Percentiles rank a stretch among this genome's conserved stretches.
Evolutionary conservation across 257 asterid species (phyloP).

Genomic region (Petunia axillaris): DNA sequence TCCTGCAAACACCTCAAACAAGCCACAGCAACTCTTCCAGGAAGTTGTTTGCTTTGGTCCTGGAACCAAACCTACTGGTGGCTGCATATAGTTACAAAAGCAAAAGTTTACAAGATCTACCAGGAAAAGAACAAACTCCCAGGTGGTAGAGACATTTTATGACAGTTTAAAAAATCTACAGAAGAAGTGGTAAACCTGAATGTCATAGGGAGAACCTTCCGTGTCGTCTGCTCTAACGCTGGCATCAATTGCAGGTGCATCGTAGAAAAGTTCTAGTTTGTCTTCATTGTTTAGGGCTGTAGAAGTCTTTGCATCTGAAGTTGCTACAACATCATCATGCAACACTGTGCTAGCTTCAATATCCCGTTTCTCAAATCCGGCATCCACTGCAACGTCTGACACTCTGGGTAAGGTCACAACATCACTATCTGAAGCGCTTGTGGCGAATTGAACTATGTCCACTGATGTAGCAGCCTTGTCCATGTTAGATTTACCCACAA

Average conservation of each 20-base stretch:
- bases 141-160: background rate
- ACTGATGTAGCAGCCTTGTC: background rate
- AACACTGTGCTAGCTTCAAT: slow-evolving; percentile 26
- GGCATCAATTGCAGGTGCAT: slow-evolving; percentile 35
- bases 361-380: slow-evolving; percentile 26
- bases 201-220: slow-evolving; percentile 29
- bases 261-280: slow-evolving; percentile 28
- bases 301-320: slow-evolving; percentile 32
- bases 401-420: slow-evolving; percentile 22
- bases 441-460: background rate
- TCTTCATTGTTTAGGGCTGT: slow-evolving; percentile 36
- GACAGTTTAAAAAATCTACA: background rate
- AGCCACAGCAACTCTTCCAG: slow-evolving; percentile 80
- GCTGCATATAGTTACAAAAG: slow-evolving; percentile 37
- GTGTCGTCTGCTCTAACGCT: slow-evolving; percentile 27
- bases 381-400: slow-evolving; percentile 28
- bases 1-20: slow-evolving; percentile 61
- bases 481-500: slow-evolving; percentile 31
- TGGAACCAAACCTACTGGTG: slow-evolving; percentile 38
- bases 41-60: slow-evolving; percentile 46
- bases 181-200: slow-evolving; percentile 33
- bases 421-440: slow-evolving; percentile 2
- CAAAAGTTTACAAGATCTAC: background rate
- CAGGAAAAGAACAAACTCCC: background rate
- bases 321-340: slow-evolving; percentile 28